Evolutionary conservation across 768 basidiomycete genomes (phyloP).

Genomic region (Clitopilus hobsonii): DNA sequence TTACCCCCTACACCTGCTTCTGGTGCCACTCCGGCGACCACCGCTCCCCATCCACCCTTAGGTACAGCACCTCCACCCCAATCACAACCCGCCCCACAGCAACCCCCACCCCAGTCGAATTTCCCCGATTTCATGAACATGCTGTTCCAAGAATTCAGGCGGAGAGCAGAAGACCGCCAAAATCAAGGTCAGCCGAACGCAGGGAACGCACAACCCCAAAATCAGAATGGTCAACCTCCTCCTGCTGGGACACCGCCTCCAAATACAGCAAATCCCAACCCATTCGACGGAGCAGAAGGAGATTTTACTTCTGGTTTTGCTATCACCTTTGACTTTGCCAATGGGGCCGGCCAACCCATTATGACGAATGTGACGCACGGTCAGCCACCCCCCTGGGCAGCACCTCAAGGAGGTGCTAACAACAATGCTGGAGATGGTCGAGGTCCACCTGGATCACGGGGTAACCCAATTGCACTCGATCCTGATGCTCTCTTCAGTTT

Average conservation of each 20-base stretch:
- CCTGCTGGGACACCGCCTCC: too few species aligned
- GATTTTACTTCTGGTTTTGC: slow-evolving; percentile 12
- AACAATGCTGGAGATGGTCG: background rate
- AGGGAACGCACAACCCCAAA: background rate
- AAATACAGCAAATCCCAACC: too few species aligned
- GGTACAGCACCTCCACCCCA: background rate
- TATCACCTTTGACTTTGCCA: slow-evolving; percentile 9
- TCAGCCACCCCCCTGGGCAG: too few species aligned
- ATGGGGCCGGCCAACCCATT: background rate
- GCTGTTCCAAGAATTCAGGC: background rate
- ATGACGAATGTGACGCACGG: too few species aligned
- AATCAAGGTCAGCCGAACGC: slow-evolving; percentile 3
- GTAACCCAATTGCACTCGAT: background rate
- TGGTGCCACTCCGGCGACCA: slow-evolving; percentile 5
- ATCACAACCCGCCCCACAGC: background rate
- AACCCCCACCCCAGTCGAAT: background rate
- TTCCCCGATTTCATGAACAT: slow-evolving; percentile 3
- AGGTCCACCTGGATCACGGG: background rate
- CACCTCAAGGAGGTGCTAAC: background rate
- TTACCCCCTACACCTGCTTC: slow-evolving; percentile 16
- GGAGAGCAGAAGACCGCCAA: background rate
- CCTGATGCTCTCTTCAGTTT: slow-evolving; percentile 4
- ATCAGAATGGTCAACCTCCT: background rate
- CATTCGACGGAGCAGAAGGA: too few species aligned
- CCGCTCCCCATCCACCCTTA: slow-evolving; percentile 6